Percentiles rank a stretch among this genome's conserved stretches.
phyloP scores from a whole-genome alignment of 495 filamentous ascomycete species.

The Aspergillus sclerotiicarbonarius region DNA sequence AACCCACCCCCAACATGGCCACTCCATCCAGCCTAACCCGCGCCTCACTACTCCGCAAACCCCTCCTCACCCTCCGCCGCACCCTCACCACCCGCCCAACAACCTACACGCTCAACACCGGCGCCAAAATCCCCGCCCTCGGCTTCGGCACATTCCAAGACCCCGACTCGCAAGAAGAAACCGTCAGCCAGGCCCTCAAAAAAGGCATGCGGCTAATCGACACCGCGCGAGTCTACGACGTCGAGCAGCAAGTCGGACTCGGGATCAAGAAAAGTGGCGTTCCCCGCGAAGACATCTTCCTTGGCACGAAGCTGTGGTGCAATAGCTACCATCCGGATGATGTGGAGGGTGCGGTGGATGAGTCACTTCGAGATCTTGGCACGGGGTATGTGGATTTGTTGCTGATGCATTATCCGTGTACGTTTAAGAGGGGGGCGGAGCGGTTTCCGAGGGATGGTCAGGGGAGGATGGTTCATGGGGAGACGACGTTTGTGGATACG shows the following conservation, averaged over 20 bases:
- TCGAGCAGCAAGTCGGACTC: slow-evolving; percentile 12
- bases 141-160: slow-evolving; percentile 47
- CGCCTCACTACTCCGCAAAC: background rate
- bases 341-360: slow-evolving; percentile 53
- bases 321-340: slow-evolving; percentile 59
- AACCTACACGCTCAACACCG: slow-evolving; percentile 36
- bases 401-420: slow-evolving; percentile 63
- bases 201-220: slow-evolving; percentile 59
- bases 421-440: slow-evolving; percentile 37
- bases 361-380: slow-evolving; percentile 58
- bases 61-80: background rate
- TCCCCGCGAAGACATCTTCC: slow-evolving; percentile 52
- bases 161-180: slow-evolving; percentile 37
- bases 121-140: slow-evolving; percentile 40
- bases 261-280: slow-evolving; percentile 16
- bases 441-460: slow-evolving; percentile 35
- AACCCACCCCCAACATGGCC: background rate
- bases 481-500: slow-evolving; percentile 38
- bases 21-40: background rate
- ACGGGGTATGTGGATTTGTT: slow-evolving; percentile 66
- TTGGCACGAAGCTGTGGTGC: slow-evolving; percentile 68
- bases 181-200: slow-evolving; percentile 39
- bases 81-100: background rate
- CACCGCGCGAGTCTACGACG: slow-evolving; percentile 37
- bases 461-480: slow-evolving; percentile 35